phyloP scores from a whole-genome alignment of 1,284 basidiomycete species.

The Ceratobasidium sp. region DNA sequence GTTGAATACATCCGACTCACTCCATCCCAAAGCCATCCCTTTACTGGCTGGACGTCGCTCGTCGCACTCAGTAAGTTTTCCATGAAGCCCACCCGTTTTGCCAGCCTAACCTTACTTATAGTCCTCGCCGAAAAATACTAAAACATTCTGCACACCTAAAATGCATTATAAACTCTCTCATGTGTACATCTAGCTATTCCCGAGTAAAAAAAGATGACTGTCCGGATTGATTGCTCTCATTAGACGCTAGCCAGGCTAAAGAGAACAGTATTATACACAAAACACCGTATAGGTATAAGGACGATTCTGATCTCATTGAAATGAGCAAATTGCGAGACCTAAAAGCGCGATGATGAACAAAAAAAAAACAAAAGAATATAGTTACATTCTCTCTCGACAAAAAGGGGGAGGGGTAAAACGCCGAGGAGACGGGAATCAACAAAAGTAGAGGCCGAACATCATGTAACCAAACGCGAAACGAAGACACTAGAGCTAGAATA shows the following conservation, averaged over 20 bases:
- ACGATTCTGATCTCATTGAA: neutral
- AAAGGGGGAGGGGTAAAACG: neutral
- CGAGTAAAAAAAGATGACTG: conserved; percentile 19
- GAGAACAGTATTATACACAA: conserved; percentile 38
- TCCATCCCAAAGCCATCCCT: conserved; percentile 72
- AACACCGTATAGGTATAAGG: conserved; percentile 8
- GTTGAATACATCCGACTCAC: conserved; percentile 43
- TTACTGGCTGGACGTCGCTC: conserved; percentile 92
- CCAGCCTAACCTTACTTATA: conserved; percentile 43
- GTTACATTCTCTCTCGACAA: conserved; percentile 27
- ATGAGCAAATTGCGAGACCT: neutral
- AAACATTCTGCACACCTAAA: neutral
- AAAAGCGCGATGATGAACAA: too few relatives aligned
- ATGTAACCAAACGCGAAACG: too few relatives aligned
- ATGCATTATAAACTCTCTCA: neutral
- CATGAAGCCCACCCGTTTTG: conserved; percentile 43
- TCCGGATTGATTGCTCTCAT: conserved; percentile 31
- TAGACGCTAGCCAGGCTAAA: conserved; percentile 24
- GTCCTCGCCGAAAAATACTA: conserved; percentile 58
- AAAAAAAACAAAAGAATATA: conserved; percentile 7
- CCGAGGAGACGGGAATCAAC: too few relatives aligned
- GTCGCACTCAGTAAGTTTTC: conserved; percentile 77
- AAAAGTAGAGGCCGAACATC: too few relatives aligned
- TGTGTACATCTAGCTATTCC: conserved; percentile 4
- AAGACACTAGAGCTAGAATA: neutral